Base-by-base conservation (phyloP, 2,329 filamentous ascomycete species). In the Bisporella sp. region DNA sequence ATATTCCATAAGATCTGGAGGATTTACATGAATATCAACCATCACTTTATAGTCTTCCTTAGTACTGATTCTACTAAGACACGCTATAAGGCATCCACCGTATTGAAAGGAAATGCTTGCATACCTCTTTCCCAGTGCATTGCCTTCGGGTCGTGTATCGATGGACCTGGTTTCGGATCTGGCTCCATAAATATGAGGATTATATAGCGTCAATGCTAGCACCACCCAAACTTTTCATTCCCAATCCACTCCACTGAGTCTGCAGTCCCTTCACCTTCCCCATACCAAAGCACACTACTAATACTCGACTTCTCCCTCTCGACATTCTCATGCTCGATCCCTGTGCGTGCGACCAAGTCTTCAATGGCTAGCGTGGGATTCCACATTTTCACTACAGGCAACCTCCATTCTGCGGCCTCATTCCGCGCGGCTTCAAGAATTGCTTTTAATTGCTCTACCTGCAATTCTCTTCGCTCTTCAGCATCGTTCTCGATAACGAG, bases 171-270 rank as follows among this genome's bases (percentile, higher is more conserved):
- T 21, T 21, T 21, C 21, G 21, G 21, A 21, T 3, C 21, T 21
- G 21, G 21, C 3, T 21, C 21, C 21, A 21, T 21, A 21, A 21
- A 21, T 21, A 21, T 21, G 21, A 21, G 21, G 21, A 21, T 21
- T 21, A 21, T 21, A 21, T 3, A 21, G 21, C 21, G 21, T 21
- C 21, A 21, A 21, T 21, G 21, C 21, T 21, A 41, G 9, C 37
- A 88, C 87, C 86, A 90, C 2, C 74, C 84, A 66, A 79, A 89
- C 69, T 87, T 88, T 68, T 89, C 84, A 60, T 86, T 88, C 28
- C 74, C 77, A 46, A 87, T 68, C 86, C 86, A 90, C 43, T 85
- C 78, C 4, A 87, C 68, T 13, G 76, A 69, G 5, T 73, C 69
- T 1, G 66, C 70, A 1, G 69, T 59, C 7, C 71, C 75, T 9